A percentile compares a stretch with the other conserved stretches of the same genome.
Conservation (phyloP, 2,329 filamentous ascomycete species). For the Orbilia oligospora region DNA sequence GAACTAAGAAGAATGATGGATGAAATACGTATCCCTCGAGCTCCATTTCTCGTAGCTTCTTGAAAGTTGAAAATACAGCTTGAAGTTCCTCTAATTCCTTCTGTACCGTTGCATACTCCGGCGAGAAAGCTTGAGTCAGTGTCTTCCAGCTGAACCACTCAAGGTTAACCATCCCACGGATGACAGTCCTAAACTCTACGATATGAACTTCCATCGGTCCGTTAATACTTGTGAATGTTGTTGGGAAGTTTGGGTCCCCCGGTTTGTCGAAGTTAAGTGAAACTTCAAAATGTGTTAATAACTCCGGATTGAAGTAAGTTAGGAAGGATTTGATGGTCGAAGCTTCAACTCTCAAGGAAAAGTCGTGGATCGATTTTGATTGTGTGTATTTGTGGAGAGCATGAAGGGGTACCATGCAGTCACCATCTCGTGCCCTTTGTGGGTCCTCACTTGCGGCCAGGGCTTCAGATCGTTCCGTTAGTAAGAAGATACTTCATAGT, state of each 20-base stretch:
- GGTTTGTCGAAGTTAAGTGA: background rate
- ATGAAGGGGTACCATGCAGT: background rate
- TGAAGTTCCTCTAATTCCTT: background rate
- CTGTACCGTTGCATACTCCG: background rate
- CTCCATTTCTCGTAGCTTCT: background rate
- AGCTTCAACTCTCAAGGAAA: background rate
- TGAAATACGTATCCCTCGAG: conserved; percentile 7
- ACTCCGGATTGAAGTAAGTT: background rate
- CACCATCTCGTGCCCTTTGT: background rate
- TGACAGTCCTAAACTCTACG: background rate
- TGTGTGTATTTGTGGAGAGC: background rate
- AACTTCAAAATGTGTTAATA: background rate
- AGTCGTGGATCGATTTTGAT: background rate
- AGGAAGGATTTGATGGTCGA: conserved; percentile 43
- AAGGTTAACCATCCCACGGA: background rate
- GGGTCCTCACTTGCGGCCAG: background rate
- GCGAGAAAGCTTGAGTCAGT: background rate
- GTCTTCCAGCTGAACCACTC: background rate
- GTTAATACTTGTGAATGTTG: background rate
- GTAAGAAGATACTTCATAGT: background rate
- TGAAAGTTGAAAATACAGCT: background rate
- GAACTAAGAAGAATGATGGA: conserved; percentile 12
- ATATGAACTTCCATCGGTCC: background rate
- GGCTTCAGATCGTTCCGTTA: background rate
- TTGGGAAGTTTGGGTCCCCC: no score